A percentile compares a stretch with the other conserved stretches of the same genome.
These are phyloP conservation scores for Backusella tarrabulga DNA, from an alignment of 192 early-diverging fungal species.

Conservation along the genomic window DNA sequence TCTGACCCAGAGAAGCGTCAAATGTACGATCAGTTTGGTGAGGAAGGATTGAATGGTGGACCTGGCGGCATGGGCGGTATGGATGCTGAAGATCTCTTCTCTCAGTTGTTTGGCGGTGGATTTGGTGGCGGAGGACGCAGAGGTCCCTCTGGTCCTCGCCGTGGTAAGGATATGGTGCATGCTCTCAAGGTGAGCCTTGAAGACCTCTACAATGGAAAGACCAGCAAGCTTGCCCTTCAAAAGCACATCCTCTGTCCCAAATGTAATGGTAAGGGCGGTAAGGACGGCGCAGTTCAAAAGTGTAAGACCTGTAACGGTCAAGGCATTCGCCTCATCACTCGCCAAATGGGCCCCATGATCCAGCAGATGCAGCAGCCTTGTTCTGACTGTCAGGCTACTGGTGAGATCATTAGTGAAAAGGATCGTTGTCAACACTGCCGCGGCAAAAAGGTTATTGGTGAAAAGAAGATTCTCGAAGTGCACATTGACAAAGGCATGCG, in stretches of 20 bases:
- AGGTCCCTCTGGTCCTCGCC: constrained; percentile 65
- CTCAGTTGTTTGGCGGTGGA: constrained; percentile 92
- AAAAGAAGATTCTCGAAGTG: constrained; percentile 98
- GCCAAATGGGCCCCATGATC: constrained; percentile 99
- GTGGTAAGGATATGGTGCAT: constrained; percentile 96
- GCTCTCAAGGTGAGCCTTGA: constrained; percentile 83
- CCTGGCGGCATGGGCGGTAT: constrained; percentile 58
- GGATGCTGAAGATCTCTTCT: constrained; percentile 94
- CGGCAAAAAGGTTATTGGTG: constrained; percentile 83
- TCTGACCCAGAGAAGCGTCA: constrained; percentile 90
- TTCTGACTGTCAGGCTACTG: constrained; percentile 84
- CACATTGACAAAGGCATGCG: constrained; percentile 97
- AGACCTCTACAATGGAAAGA: constrained; percentile 89
- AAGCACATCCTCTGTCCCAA: constrained; percentile 92
- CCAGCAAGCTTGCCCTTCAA: constrained; percentile 90
- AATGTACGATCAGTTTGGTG: constrained; percentile 93
- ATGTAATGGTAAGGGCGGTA: constrained; percentile 97
- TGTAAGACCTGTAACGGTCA: constrained; percentile 87
- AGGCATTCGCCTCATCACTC: constrained; percentile 86
- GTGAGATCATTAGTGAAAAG: constrained; percentile 89
- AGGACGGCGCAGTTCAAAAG: constrained; percentile 85
- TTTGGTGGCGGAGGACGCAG: constrained; percentile 46
- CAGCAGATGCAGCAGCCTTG: constrained; percentile 99
- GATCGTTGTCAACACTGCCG: constrained; percentile 90
- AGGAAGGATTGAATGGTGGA: constrained; percentile 86